Conservation (phyloP, 371 early-diverging fungal genomes). For the Mortierella sp. region DNA sequence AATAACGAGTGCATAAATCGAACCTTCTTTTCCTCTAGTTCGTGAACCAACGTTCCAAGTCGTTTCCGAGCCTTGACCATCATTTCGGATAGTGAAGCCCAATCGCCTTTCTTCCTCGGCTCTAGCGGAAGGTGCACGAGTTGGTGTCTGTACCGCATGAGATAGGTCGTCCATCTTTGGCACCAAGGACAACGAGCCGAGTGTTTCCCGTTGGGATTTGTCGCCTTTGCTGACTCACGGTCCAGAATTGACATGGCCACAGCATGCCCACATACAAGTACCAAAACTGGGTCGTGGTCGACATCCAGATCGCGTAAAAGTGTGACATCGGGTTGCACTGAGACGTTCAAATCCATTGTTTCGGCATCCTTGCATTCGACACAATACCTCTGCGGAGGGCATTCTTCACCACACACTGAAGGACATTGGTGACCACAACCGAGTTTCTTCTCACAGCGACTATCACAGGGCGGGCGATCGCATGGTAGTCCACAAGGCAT, state of each 20-base stretch:
- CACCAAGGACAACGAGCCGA: background rate
- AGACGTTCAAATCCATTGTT: conserved; percentile 28
- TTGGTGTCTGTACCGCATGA: too few species aligned
- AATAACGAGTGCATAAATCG: too few species aligned
- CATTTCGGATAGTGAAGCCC: too few species aligned
- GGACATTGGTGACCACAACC: conserved; percentile 64
- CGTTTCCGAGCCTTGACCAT: too few species aligned
- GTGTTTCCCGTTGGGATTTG: too few species aligned
- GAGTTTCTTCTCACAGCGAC: conserved; percentile 55
- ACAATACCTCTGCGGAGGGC: conserved; percentile 56
- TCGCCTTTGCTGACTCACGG: conserved; percentile 43
- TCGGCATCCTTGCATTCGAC: conserved; percentile 32
- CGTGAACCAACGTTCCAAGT: too few species aligned
- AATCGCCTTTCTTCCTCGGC: too few species aligned
- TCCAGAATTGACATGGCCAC: conserved; percentile 59
- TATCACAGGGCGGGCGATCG: conserved; percentile 61
- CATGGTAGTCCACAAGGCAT: conserved; percentile 67
- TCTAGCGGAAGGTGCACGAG: too few species aligned
- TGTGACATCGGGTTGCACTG: conserved; percentile 50
- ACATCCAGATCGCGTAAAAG: conserved; percentile 53
- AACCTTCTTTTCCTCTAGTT: too few species aligned
- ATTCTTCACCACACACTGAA: conserved; percentile 63
- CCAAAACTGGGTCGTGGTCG: conserved; percentile 56
- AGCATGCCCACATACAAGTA: conserved; percentile 58
- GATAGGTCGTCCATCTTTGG: too few species aligned